These are phyloP conservation scores for Meyerozyma athensensis DNA, from an alignment of 1,139 yeast species.

Conservation along the genomic window DNA sequence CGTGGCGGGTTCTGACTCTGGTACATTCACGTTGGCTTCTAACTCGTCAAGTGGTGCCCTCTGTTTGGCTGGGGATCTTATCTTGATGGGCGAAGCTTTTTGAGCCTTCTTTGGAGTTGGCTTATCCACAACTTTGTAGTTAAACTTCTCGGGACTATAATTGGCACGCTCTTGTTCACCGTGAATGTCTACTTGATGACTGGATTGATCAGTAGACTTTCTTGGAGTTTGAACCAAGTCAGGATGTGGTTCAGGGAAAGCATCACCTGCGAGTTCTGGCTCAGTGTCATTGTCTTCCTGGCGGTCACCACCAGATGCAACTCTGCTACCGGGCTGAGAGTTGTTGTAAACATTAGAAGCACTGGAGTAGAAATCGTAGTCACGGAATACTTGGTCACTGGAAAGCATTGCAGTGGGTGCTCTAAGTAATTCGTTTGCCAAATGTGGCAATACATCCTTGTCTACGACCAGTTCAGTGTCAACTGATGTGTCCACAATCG, in stretches of 20 bases:
- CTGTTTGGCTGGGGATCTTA: constrained; percentile 36
- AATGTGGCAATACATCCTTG: constrained; percentile 23
- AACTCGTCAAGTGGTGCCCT: constrained; percentile 14
- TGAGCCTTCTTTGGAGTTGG: neutral
- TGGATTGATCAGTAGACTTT: constrained; percentile 9
- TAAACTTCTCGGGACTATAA: constrained; percentile 1
- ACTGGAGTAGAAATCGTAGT: constrained; percentile 17
- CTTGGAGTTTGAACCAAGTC: constrained; percentile 24
- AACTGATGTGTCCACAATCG: constrained; percentile 32
- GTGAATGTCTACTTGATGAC: neutral
- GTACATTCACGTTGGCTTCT: constrained; percentile 1
- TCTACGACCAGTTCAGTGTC: constrained; percentile 18
- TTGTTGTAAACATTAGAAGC: constrained; percentile 9
- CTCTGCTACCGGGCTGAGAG: constrained; percentile 12
- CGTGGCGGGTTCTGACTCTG: constrained; percentile 4
- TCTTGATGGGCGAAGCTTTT: constrained; percentile 30
- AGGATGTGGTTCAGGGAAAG: constrained; percentile 36
- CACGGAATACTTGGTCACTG: constrained; percentile 37
- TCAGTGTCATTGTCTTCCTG: constrained; percentile 8
- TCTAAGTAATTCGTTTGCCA: constrained; percentile 31
- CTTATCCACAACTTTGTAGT: neutral
- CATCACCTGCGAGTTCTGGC: constrained; percentile 7
- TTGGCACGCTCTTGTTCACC: neutral
- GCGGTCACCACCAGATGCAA: constrained; percentile 14
- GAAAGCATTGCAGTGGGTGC: constrained; percentile 31